Evolutionary conservation across 2,329 filamentous ascomycete species (phyloP), one percentile per base, ranked within the genome.

Genomic region (Scytalidium lignicola): DNA sequence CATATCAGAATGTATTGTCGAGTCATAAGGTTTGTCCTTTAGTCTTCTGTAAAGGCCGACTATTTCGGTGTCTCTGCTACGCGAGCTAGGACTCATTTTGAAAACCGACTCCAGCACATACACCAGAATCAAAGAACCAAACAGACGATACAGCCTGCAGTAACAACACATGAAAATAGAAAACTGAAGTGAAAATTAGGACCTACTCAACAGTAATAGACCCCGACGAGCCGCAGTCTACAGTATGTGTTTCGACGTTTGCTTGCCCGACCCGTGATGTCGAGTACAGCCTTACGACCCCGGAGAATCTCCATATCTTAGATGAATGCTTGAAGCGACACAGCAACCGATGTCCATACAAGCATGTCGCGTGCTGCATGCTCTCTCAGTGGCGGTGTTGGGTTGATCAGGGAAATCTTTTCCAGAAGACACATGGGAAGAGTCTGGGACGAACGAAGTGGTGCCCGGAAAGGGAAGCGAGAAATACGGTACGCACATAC

Each of bases 141-240:
- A n/a, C n/a, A n/a, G n/a, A n/a, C n/a, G n/a, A n/a, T n/a, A n/a
- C n/a, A n/a, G n/a, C n/a, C n/a, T n/a, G n/a, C n/a, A n/a, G n/a
- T n/a, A n/a, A n/a, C n/a, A n/a, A n/a, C n/a, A n/a, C n/a, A n/a
- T n/a, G n/a, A n/a, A n/a, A n/a, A n/a, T n/a, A n/a, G n/a, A n/a
- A n/a, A n/a, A n/a, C n/a, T n/a, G 32, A 9, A 28, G 20, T 12
- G 7, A 32, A 17, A 37, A 6, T 37, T 15, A n/a, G n/a, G 2
- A 58, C 61, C 44, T 53, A 63, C 61, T 63, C 60, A 8, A 62
- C 48, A 32, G 53, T 58, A 40, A 63, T 55, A 17, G 46, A 45
- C 9, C 61, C 60, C 18, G 60, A 54, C 29, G 56, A 58, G 22
- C 59, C 61, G 54, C 56, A 62, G 21, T 43, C 49, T 6, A 63